Evolutionary conservation across 192 early-diverging fungal species (phyloP).

Genomic region (Gigaspora rosea): DNA sequence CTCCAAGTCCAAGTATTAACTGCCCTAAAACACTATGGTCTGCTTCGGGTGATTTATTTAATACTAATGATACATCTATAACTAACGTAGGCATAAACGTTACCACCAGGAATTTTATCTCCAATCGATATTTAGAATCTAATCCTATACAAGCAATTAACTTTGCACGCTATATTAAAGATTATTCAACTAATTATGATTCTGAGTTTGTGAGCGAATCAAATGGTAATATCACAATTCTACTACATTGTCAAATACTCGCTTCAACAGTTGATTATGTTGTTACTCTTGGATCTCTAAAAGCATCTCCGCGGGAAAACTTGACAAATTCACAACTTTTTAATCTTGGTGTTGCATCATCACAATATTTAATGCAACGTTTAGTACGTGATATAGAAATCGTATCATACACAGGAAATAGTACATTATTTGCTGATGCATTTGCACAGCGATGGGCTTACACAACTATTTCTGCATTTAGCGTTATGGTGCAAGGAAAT

Average conservation of each 20-base stretch:
- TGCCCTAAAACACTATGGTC: background rate
- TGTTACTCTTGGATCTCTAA: background rate
- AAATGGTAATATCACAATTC: background rate
- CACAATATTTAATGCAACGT: background rate
- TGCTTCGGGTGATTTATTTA: background rate
- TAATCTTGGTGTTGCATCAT: background rate
- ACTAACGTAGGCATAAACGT: background rate
- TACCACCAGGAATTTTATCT: too few species aligned
- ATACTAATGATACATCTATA: background rate
- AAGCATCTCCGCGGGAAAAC: background rate
- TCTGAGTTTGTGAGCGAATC: background rate
- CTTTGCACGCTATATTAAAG: background rate
- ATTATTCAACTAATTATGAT: background rate
- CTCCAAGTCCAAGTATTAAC: background rate
- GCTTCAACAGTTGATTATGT: background rate
- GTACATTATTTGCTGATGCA: background rate
- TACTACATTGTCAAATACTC: background rate
- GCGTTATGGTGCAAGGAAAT: background rate
- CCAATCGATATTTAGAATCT: background rate
- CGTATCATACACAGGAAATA: background rate
- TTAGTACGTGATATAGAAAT: background rate
- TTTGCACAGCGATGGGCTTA: conserved; percentile 10
- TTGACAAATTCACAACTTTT: conserved; percentile 1
- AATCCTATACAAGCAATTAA: background rate
- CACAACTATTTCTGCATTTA: background rate